Evolutionary conservation across 495 filamentous ascomycete genomes (phyloP).

Genomic region (Choiromyces venosus): DNA sequence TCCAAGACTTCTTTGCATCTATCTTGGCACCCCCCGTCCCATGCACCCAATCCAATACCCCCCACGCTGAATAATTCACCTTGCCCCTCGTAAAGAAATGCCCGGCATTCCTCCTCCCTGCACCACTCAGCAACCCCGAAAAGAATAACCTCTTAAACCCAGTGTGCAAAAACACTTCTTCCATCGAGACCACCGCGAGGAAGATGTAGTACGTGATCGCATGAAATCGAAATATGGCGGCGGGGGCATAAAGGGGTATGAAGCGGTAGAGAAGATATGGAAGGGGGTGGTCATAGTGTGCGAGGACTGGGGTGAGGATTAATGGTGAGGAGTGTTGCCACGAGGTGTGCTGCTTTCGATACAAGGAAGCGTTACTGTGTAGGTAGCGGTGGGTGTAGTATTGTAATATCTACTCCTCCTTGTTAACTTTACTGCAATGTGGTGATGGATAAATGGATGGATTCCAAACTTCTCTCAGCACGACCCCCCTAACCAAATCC

Average conservation of each 20-base stretch:
- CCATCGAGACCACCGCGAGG: constrained; percentile 60
- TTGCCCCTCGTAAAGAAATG: constrained; percentile 57
- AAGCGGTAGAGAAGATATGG: constrained; percentile 63
- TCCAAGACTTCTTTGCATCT: constrained; percentile 46
- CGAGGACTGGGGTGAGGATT: constrained; percentile 53
- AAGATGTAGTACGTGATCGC: constrained; percentile 73
- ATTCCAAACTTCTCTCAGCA: constrained; percentile 56
- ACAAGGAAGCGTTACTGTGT: constrained; percentile 48
- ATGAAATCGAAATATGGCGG: constrained; percentile 61
- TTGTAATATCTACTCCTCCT: constrained; percentile 36
- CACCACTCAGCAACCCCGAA: constrained; percentile 63
- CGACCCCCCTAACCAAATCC: constrained; percentile 49
- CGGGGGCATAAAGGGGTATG: constrained; percentile 68
- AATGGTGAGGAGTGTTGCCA: constrained; percentile 63
- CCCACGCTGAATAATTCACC: constrained; percentile 76
- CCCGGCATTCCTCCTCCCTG: constrained; percentile 62
- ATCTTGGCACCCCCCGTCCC: constrained; percentile 60
- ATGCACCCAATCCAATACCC: constrained; percentile 67
- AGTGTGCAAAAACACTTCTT: constrained; percentile 70
- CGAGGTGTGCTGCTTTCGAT: constrained; percentile 50
- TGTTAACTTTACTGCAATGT: too few species aligned
- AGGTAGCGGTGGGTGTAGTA: constrained; percentile 74
- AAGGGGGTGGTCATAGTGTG: constrained; percentile 76
- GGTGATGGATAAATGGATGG: too few species aligned
- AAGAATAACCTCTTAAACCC: constrained; percentile 72